phyloP scores from a whole-genome alignment of 2,329 filamentous ascomycete genomes.

The Exserohilum turcica region DNA sequence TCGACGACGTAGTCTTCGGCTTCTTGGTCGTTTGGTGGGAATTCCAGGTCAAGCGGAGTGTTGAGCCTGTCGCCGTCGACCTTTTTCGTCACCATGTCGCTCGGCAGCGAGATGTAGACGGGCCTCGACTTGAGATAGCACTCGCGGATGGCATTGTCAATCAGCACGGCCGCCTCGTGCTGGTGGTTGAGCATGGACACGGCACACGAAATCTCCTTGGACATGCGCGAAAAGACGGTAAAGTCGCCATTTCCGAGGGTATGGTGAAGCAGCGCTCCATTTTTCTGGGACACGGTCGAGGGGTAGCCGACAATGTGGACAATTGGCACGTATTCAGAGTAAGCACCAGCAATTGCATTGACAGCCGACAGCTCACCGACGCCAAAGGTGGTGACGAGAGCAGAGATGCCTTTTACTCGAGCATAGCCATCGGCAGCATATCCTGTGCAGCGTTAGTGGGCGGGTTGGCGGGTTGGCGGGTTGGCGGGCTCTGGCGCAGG shows the following conservation, averaged over 20 bases:
- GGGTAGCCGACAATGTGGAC: slow-evolving; percentile 56
- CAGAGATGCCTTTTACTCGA: slow-evolving; percentile 52
- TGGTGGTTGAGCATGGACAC: slow-evolving; percentile 73
- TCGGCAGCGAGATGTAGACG: slow-evolving; percentile 82
- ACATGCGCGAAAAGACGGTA: slow-evolving; percentile 82
- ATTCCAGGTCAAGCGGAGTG: slow-evolving; percentile 70
- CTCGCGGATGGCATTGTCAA: slow-evolving; percentile 76
- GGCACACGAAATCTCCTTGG: slow-evolving; percentile 70
- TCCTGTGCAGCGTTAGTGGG: slow-evolving; percentile 33
- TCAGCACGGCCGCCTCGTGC: slow-evolving; percentile 71
- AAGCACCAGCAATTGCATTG: slow-evolving; percentile 55
- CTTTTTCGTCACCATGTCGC: slow-evolving; percentile 78
- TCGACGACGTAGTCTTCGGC: slow-evolving; percentile 84
- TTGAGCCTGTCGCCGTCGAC: slow-evolving; percentile 74
- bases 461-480: too few relatives aligned
- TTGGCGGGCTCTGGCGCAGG: too few relatives aligned
- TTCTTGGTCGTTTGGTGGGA: slow-evolving; percentile 68
- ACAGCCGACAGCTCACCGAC: slow-evolving; percentile 56
- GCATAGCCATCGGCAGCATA: slow-evolving; percentile 57
- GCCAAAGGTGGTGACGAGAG: slow-evolving; percentile 56
- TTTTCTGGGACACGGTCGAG: slow-evolving; percentile 48
- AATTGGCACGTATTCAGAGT: slow-evolving; percentile 54
- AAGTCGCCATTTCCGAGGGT: slow-evolving; percentile 68
- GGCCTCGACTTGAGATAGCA: slow-evolving; percentile 77
- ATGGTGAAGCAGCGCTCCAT: slow-evolving; percentile 53